Evolutionary conservation across 352 stramenopile genomes (phyloP).

Genomic region (Pythium oligandrum): DNA sequence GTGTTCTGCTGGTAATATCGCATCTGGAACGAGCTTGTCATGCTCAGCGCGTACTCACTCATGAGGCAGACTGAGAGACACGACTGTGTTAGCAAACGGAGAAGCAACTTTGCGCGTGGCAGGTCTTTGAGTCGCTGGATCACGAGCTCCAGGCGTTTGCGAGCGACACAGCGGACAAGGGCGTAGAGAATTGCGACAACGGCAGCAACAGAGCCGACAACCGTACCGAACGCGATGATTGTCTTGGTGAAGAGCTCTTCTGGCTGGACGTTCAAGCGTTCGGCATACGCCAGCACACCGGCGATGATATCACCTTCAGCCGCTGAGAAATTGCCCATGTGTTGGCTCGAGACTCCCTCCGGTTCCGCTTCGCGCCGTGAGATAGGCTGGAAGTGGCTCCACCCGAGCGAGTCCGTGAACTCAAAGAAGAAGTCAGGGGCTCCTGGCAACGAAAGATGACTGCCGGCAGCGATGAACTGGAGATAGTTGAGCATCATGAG

Average conservation of each 20-base stretch:
- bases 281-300: constrained; percentile 58
- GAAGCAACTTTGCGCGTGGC: constrained; percentile 59
- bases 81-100: constrained; percentile 60
- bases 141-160: constrained; percentile 43
- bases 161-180: constrained; percentile 37
- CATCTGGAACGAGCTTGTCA: constrained; percentile 78
- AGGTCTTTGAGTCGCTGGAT: constrained; percentile 62
- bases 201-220: constrained; percentile 53
- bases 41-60: constrained; percentile 74
- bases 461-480: constrained; percentile 62
- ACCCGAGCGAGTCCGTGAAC: constrained; percentile 69
- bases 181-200: constrained; percentile 56
- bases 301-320: constrained; percentile 73
- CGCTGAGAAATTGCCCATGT: constrained; percentile 38
- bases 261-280: constrained; percentile 56
- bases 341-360: constrained; percentile 20
- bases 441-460: constrained; percentile 52
- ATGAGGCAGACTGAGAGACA: constrained; percentile 73
- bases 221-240: constrained; percentile 51
- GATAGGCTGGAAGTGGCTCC: constrained; percentile 43
- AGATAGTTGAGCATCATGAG: constrained; percentile 69
- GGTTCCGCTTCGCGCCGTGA: constrained; percentile 10
- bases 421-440: constrained; percentile 58
- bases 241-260: constrained; percentile 74
- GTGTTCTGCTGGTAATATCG: constrained; percentile 54